A percentile compares a stretch with the other conserved stretches of the same genome.
Conservation (phyloP, 208 protist genomes). For the Entamoeba moshkovskii region DNA sequence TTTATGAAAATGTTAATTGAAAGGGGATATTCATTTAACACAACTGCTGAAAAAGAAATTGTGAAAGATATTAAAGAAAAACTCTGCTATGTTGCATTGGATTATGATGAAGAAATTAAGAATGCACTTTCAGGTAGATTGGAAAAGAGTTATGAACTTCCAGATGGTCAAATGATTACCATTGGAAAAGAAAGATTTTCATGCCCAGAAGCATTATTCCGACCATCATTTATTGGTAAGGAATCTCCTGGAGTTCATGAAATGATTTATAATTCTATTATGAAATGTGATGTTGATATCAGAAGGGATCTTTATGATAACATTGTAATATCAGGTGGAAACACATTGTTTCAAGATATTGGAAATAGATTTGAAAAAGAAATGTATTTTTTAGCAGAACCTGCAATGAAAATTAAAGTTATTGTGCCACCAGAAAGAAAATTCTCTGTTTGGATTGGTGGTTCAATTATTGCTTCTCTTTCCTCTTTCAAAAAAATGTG, state of each 20-base stretch:
- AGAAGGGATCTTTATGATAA: constrained; percentile 58
- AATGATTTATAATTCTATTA: constrained; percentile 80
- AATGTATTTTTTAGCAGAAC: constrained; percentile 56
- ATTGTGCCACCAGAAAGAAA: constrained; percentile 56
- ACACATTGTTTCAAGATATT: constrained; percentile 61
- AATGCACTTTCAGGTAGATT: background rate
- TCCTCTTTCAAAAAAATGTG: constrained; percentile 86
- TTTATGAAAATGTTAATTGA: constrained; percentile 47
- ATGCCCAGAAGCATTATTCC: constrained; percentile 85
- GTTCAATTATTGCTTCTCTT: constrained; percentile 85
- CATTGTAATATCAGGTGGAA: constrained; percentile 73
- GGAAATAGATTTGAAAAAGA: constrained; percentile 60
- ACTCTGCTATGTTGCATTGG: constrained; percentile 52
- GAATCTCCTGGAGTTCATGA: constrained; percentile 74
- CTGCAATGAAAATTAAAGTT: constrained; percentile 52
- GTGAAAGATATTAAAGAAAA: constrained; percentile 59
- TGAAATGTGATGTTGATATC: constrained; percentile 70
- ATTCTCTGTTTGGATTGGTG: constrained; percentile 86
- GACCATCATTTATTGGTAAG: constrained; percentile 72
- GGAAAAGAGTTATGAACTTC: constrained; percentile 22
- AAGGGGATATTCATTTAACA: constrained; percentile 43
- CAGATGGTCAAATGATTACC: constrained; percentile 33
- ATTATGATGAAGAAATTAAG: constrained; percentile 49
- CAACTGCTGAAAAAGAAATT: constrained; percentile 49
- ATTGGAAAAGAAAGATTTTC: constrained; percentile 59